Conservation (phyloP, 331 rosid genomes). For the Rosa hybrid region DNA sequence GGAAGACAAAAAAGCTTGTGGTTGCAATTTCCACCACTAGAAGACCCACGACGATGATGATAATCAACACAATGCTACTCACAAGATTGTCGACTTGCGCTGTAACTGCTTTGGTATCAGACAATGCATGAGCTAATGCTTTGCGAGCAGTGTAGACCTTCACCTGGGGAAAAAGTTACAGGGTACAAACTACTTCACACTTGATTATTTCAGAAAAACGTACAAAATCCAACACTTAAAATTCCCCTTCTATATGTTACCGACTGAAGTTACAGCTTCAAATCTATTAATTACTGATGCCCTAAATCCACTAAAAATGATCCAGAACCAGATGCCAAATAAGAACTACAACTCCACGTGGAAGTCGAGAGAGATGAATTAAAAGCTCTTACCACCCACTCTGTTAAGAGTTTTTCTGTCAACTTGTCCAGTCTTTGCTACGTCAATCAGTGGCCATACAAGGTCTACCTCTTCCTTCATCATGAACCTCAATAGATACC, state of each 20-base stretch:
- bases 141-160: slow-evolving; percentile 45
- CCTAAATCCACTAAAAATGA: no score
- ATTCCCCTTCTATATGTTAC: no score
- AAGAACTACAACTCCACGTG: not conserved
- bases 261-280: no score
- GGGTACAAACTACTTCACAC: not conserved
- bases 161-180: slow-evolving; percentile 40
- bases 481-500: slow-evolving; percentile 76
- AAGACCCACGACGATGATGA: slow-evolving; percentile 67
- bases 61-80: slow-evolving; percentile 40
- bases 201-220: not conserved
- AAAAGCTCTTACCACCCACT: slow-evolving; percentile 72
- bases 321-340: no score
- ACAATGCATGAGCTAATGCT: slow-evolving; percentile 52
- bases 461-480: slow-evolving; percentile 69
- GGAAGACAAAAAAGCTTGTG: slow-evolving; percentile 65
- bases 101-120: slow-evolving; percentile 82
- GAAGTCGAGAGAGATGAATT: slow-evolving; percentile 5
- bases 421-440: slow-evolving; percentile 45
- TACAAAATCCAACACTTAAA: no score
- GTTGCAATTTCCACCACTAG: slow-evolving; percentile 74
- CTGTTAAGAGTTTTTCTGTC: slow-evolving; percentile 62
- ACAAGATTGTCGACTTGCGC: slow-evolving; percentile 73
- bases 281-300: no score
- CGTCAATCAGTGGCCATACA: slow-evolving; percentile 56